Evolutionary conservation across 257 asterid genomes (phyloP).

Genomic region (Capsicum chinense): DNA sequence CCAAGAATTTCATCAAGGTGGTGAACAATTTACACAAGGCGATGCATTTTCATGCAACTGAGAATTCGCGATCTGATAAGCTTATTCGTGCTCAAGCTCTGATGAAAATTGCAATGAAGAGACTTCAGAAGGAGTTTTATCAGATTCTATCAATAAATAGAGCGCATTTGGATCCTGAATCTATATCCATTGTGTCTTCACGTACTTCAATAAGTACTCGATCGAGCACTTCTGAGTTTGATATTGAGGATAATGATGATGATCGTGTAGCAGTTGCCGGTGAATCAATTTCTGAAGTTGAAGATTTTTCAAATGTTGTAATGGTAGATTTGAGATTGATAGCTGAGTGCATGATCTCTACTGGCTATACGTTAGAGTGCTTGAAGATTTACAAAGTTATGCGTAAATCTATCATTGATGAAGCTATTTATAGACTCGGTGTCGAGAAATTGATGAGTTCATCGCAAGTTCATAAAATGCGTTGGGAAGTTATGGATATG

Average conservation of each 20-base stretch:
- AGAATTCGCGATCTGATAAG: constrained; percentile 57
- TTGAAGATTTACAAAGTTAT: constrained; percentile 64
- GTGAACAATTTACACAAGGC: constrained; percentile 66
- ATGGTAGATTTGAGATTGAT: constrained; percentile 74
- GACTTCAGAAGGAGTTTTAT: constrained; percentile 84
- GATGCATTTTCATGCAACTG: constrained; percentile 59
- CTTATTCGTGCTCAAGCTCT: constrained; percentile 66
- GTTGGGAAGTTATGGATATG: no score
- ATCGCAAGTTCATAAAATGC: no score
- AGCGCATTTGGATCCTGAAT: constrained; percentile 84
- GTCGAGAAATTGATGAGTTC: no score
- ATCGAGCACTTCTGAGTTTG: constrained; percentile 57
- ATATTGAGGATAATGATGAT: constrained; percentile 32
- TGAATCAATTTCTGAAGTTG: constrained; percentile 52
- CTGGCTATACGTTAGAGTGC: constrained; percentile 79
- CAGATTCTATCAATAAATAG: constrained; percentile 78
- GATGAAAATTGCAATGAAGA: constrained; percentile 79
- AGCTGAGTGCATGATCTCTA: constrained; percentile 80
- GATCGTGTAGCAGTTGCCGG: constrained; percentile 42
- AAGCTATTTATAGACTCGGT: constrained; percentile 60
- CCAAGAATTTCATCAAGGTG: constrained; percentile 58
- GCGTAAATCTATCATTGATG: constrained; percentile 85
- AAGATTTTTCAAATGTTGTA: constrained; percentile 53
- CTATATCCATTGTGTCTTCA: constrained; percentile 71
- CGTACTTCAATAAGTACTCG: constrained; percentile 45